Percentiles rank a stretch among this genome's conserved stretches.
phyloP scores from a whole-genome alignment of 305 asterid species.

The Fraxinus sp. region DNA sequence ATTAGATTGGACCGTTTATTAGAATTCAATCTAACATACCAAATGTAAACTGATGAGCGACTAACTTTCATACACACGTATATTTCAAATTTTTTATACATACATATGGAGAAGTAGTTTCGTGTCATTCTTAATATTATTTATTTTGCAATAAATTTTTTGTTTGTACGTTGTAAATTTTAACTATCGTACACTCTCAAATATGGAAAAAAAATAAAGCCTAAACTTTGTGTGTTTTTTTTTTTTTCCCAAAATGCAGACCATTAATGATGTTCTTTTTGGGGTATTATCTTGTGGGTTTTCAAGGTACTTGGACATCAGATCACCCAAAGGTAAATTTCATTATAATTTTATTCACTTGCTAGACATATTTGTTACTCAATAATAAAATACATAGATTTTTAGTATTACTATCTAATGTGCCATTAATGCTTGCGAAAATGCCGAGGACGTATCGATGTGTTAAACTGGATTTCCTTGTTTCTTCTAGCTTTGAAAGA shows the following conservation, averaged over 20 bases:
- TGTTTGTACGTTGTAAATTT: neutral
- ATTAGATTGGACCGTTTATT: too few relatives aligned
- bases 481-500: constrained; percentile 39
- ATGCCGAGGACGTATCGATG: neutral
- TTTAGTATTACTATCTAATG: neutral
- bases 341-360: neutral
- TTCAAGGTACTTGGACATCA: constrained; percentile 44
- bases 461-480: neutral
- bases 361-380: neutral
- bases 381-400: neutral
- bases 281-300: constrained; percentile 52
- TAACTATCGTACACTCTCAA: neutral
- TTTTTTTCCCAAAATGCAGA: constrained; percentile 31
- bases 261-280: constrained; percentile 63
- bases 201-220: neutral
- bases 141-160: neutral
- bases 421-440: neutral
- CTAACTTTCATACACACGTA: too few relatives aligned
- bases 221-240: neutral
- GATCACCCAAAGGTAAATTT: constrained; percentile 41
- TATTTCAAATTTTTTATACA: too few relatives aligned
- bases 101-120: neutral
- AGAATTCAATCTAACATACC: too few relatives aligned
- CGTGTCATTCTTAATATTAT: neutral
- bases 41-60: too few relatives aligned